Evolutionary conservation across 2,329 filamentous ascomycete genomes (phyloP), one percentile per base, ranked within the genome.

Genomic region (Orbilia quercus): DNA sequence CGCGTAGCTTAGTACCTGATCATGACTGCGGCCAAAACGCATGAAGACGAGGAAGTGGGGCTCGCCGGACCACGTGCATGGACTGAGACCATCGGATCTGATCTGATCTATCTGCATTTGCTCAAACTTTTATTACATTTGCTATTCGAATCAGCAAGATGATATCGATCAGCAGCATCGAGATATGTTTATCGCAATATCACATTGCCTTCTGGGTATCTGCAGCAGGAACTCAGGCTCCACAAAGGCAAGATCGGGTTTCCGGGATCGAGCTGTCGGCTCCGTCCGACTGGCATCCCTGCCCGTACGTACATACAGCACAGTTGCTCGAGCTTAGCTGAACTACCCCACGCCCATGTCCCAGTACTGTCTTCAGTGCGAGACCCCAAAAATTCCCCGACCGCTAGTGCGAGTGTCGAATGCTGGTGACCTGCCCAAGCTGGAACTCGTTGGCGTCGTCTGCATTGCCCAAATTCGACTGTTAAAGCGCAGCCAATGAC

Each of bases 201-300:
- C 28, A 4, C 28, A 31, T 31, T 9, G 9, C 28, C 4, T 5
- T 31, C 28, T 31, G 5, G 28, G 5, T 31, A 31, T 31, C 9
- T 31, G 28, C 28, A 31, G 28, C 28, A 1, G 11, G 18, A n/a
- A 16, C 9, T 47, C 11, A 18, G 18, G 44, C 44, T 11, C 18
- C 16, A 47, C 28, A 31, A 9, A 31, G 28, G 28, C 28, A 31
- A 31, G 28, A 14, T 18, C 55, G 23, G 40, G 25, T 31, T 47
- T 22, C 55, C 44, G 40, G 55, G 42, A 59, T 59, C 50, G 14
- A 53, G 40, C 51, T 66, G 51, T 66, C 62, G 62, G 62, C 62
- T 66, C 62, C 62, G 62, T 66, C 62, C 62, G 62, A 57, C 42
- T 53, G 50, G 40, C 20, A 57, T 42, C 36, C 53, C 36, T 25